Evolutionary conservation across 2,329 filamentous ascomycete genomes (phyloP), one percentile per base, ranked within the genome.

Genomic region (Fusarium robinianum): DNA sequence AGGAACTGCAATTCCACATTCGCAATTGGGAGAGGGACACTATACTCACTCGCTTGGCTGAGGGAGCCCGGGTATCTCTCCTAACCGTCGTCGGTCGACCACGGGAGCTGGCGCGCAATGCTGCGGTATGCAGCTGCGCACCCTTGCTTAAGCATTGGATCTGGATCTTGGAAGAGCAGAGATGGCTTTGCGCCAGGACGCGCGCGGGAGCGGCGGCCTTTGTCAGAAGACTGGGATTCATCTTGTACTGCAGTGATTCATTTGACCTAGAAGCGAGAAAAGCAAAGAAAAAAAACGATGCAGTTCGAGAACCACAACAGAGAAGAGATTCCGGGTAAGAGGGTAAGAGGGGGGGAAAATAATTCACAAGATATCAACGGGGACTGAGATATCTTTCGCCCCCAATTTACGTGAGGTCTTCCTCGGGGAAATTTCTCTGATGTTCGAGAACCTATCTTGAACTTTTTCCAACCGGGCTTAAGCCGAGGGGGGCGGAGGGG

Each of bases 171-270:
- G 61, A 69, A 61, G 67, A 61, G 55, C 68, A 67, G 43, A 69
- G 64, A 46, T 72, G 69, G 51, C 66, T 65, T 46, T 72, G 72
- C 43, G 73, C 71, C 47, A 78, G 61, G 51, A 70, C 66, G 55
- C 75, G 73, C 60, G 68, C 67, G 23, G 75, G 75, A 55, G 69
- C 66, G 51, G 68, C 68, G 34, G 72, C 70, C 65, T 75, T 78
- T 49, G 68, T 68, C 47, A 77, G 56, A 53, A 76, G 60, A 59
- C 64, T 72, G 26, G 74, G 67, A 60, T 76, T 78, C 76, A 78
- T 78, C 29, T 53, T 68, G 61, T 60, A 37, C 37, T 41, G 49
- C 46, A 57, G 42, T 46, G 46, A 57, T 57, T 61, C 65, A 67
- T 68, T 49, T 58, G 55, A 38, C 31, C 54, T 45, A 41, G 18